phyloP scores from a whole-genome alignment of 495 filamentous ascomycete genomes.

The Jackrogersella multiformis region DNA sequence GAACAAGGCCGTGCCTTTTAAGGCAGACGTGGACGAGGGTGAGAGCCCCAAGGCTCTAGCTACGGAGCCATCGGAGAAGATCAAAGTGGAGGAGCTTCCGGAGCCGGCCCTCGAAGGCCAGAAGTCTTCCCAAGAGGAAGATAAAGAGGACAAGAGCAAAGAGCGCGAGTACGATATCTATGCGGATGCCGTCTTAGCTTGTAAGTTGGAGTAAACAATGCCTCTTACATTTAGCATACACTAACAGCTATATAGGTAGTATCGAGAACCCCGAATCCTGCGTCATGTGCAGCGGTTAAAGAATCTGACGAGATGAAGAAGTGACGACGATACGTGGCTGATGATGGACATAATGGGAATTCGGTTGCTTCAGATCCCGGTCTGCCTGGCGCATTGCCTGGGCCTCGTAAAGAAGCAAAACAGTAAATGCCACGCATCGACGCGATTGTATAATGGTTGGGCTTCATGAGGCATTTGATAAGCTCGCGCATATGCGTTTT shows the following conservation, averaged over 20 bases:
- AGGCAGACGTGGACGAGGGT: slow-evolving; percentile 74
- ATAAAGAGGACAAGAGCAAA: slow-evolving; percentile 70
- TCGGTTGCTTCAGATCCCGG: slow-evolving; percentile 6
- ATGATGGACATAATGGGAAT: slow-evolving; percentile 38
- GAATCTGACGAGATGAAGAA: slow-evolving; percentile 15
- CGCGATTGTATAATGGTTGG: slow-evolving; percentile 15
- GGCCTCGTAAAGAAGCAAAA: slow-evolving; percentile 13
- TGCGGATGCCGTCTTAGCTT: slow-evolving; percentile 86
- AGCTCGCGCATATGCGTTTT: slow-evolving; percentile 16
- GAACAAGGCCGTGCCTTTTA: slow-evolving; percentile 64
- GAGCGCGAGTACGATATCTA: slow-evolving; percentile 89
- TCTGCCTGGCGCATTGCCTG: slow-evolving; percentile 8
- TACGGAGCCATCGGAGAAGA: slow-evolving; percentile 68
- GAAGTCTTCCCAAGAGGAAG: slow-evolving; percentile 60
- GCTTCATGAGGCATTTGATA: slow-evolving; percentile 13
- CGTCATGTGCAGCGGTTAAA: slow-evolving; percentile 86
- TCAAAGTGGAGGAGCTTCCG: slow-evolving; percentile 66
- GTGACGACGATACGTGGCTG: slow-evolving; percentile 40
- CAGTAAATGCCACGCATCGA: slow-evolving; percentile 19
- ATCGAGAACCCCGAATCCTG: slow-evolving; percentile 92
- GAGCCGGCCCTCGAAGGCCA: slow-evolving; percentile 59
- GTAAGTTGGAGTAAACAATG: slow-evolving; percentile 60
- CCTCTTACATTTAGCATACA: not conserved
- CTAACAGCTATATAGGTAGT: slow-evolving; percentile 63
- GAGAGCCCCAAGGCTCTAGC: slow-evolving; percentile 79